These are phyloP conservation scores for Trichomonascaceae sp. DNA, from an alignment of 1,139 yeast species.

Conservation along the genomic window DNA sequence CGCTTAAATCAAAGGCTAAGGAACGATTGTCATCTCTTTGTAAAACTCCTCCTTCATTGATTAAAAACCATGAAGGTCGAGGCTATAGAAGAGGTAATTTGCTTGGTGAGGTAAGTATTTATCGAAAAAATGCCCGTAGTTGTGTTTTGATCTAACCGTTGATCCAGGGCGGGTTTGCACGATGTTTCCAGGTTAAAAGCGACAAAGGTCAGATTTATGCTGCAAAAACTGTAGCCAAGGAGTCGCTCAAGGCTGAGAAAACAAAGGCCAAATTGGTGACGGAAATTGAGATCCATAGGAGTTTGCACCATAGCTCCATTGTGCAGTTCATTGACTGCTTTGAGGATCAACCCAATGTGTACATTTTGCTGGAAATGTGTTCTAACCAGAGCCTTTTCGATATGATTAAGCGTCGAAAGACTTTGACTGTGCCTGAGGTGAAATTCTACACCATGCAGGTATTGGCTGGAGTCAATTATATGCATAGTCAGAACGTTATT, in stretches of 20 bases:
- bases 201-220: constrained; percentile 80
- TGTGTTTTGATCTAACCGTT: background rate
- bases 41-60: constrained; percentile 91
- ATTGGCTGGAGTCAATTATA: constrained; percentile 86
- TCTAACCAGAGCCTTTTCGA: constrained; percentile 68
- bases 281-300: constrained; percentile 92
- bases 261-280: constrained; percentile 79
- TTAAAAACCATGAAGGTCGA: constrained; percentile 78
- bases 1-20: constrained; percentile 54
- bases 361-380: constrained; percentile 88
- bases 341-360: constrained; percentile 90
- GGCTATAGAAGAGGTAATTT: constrained; percentile 88
- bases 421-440: constrained; percentile 85
- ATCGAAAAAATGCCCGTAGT: background rate
- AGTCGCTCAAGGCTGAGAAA: constrained; percentile 84
- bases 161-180: constrained; percentile 81
- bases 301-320: constrained; percentile 81
- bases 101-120: constrained; percentile 59
- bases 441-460: constrained; percentile 87
- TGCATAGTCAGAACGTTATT: constrained; percentile 89
- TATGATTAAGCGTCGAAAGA: constrained; percentile 73
- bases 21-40: constrained; percentile 84
- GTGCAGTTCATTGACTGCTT: constrained; percentile 92
- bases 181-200: constrained; percentile 95
- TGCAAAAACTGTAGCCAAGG: constrained; percentile 97